These are phyloP conservation scores for Tetrahymena malaccensis DNA, from an alignment of 73 alveolate species.

Conservation along the genomic window DNA sequence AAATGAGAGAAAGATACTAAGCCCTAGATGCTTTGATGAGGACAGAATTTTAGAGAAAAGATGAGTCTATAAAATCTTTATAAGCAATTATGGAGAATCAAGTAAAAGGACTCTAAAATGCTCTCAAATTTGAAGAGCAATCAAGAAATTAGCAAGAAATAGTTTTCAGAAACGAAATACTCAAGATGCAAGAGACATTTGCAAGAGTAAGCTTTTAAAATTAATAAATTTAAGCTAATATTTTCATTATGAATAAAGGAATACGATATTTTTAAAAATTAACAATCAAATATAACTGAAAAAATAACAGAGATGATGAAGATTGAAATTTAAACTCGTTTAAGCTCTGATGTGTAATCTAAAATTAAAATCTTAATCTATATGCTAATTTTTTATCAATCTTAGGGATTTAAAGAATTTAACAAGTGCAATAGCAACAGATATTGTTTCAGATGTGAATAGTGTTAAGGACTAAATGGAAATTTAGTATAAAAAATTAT, in stretches of 20 bases:
- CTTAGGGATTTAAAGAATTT: constrained; percentile 23
- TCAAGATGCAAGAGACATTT: constrained; percentile 21
- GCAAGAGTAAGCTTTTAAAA: background rate
- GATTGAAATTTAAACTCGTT: constrained; percentile 23
- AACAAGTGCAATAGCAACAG: constrained; percentile 30
- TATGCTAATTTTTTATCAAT: background rate
- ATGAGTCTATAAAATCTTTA: constrained; percentile 12
- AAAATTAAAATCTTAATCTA: background rate
- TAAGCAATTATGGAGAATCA: constrained; percentile 10
- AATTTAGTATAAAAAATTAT: background rate
- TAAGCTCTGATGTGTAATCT: constrained; percentile 10
- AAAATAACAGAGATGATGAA: constrained; percentile 37
- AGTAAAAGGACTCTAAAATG: constrained; percentile 4
- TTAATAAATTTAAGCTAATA: background rate
- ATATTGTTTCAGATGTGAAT: constrained; percentile 28
- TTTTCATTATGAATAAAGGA: background rate
- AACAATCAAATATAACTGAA: constrained; percentile 18
- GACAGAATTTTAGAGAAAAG: constrained; percentile 15
- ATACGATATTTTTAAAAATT: constrained; percentile 11
- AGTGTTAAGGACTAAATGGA: constrained; percentile 20
- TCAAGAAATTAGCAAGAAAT: constrained; percentile 25
- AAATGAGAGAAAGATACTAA: background rate
- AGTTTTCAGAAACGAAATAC: constrained; percentile 4
- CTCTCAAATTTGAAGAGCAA: constrained; percentile 18
- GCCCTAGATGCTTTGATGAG: constrained; percentile 12